Percentiles rank a stretch among this genome's conserved stretches.
phyloP scores from a whole-genome alignment of 1,139 yeast species.

The Pichia sp. region DNA sequence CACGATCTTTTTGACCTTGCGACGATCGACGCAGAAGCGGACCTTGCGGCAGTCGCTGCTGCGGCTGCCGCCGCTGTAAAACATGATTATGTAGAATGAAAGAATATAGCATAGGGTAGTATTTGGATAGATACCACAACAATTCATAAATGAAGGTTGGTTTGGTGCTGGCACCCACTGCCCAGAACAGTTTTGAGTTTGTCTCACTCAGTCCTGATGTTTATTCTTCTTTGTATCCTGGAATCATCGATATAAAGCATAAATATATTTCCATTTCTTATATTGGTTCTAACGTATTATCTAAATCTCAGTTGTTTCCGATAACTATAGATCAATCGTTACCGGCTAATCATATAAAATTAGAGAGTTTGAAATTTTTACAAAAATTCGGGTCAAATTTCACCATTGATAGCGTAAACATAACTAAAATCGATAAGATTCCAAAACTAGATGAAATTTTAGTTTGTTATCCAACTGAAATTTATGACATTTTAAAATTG shows the following conservation, averaged over 20 bases:
- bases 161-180: conserved; percentile 17
- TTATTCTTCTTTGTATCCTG: background rate
- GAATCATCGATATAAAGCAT: conserved; percentile 20
- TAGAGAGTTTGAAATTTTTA: conserved; percentile 37
- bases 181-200: conserved; percentile 16
- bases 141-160: conserved; percentile 1
- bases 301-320: conserved; percentile 34
- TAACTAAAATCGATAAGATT: conserved; percentile 16
- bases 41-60: conserved; percentile 27
- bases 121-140: too few species aligned
- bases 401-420: conserved; percentile 22
- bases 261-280: conserved; percentile 26
- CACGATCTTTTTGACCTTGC: background rate
- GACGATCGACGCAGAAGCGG: conserved; percentile 17
- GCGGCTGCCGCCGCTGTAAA: conserved; percentile 25
- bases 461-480: conserved; percentile 39
- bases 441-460: conserved; percentile 21
- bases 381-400: conserved; percentile 30
- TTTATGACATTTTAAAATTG: conserved; percentile 36
- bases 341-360: conserved; percentile 29
- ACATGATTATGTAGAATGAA: background rate
- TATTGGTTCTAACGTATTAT: conserved; percentile 41
- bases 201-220: conserved; percentile 18
- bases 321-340: conserved; percentile 31
- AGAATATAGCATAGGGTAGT: background rate